Conservation (phyloP, 768 basidiomycete genomes). For the Phallus indusiatus region DNA sequence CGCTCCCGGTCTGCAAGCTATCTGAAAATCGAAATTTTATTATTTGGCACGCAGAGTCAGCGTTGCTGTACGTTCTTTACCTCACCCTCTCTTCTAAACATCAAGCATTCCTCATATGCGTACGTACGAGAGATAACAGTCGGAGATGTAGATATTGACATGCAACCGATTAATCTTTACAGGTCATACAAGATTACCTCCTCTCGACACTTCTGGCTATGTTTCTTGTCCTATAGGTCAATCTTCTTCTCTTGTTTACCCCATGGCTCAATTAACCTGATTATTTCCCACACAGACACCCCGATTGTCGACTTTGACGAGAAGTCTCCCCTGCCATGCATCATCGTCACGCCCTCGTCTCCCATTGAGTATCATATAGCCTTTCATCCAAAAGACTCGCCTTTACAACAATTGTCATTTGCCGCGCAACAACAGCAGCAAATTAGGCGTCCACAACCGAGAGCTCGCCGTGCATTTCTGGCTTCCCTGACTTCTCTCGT, state of each 20-base stretch:
- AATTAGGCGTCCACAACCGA: background rate
- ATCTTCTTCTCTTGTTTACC: too few relatives aligned
- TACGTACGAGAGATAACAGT: too few relatives aligned
- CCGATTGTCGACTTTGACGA: slow-evolving; percentile 7
- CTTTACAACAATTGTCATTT: background rate
- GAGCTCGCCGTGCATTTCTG: slow-evolving; percentile 2
- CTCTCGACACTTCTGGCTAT: slow-evolving; percentile 4
- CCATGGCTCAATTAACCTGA: background rate
- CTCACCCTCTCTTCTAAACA: slow-evolving; percentile 1
- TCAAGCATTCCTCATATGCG: background rate
- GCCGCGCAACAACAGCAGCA: slow-evolving; percentile 4
- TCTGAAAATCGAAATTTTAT: background rate
- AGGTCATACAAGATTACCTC: slow-evolving; percentile 3
- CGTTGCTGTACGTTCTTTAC: slow-evolving; percentile 7
- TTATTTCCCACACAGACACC: background rate
- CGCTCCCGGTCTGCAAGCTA: too few relatives aligned
- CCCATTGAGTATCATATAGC: slow-evolving; percentile 7
- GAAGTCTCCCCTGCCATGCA: slow-evolving; percentile 4
- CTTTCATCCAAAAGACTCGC: slow-evolving; percentile 5
- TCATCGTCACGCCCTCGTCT: slow-evolving; percentile 7
- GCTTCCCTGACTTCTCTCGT: background rate
- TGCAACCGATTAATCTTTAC: too few relatives aligned
- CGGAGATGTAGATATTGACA: too few relatives aligned
- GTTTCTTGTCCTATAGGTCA: slow-evolving; percentile 8
- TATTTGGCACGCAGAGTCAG: slow-evolving; percentile 3